Conservation (phyloP, 1,139 yeast species). For the Maudiozyma humilis region DNA sequence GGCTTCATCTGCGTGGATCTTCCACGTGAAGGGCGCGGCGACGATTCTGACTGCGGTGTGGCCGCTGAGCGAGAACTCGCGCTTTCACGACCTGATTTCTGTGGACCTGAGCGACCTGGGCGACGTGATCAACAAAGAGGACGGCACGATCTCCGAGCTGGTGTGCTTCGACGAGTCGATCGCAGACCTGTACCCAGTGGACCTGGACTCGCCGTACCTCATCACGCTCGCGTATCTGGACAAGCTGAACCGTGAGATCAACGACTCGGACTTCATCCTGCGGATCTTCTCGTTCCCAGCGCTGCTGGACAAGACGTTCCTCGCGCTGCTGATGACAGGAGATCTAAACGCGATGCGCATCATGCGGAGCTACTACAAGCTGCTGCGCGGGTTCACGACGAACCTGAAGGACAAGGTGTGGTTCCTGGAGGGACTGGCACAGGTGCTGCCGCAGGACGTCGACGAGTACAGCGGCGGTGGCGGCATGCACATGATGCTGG, state of each 20-base stretch:
- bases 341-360: conserved; percentile 83
- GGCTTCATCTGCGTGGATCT: conserved; percentile 94
- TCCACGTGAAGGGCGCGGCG: conserved; percentile 95
- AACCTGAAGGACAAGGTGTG: conserved; percentile 87
- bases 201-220: conserved; percentile 73
- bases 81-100: conserved; percentile 65
- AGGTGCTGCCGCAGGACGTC: conserved; percentile 76
- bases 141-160: conserved; percentile 45
- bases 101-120: conserved; percentile 74
- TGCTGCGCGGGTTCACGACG: conserved; percentile 70
- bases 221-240: conserved; percentile 81
- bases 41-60: conserved; percentile 93
- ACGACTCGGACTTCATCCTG: conserved; percentile 76
- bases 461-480: conserved; percentile 83
- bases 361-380: conserved; percentile 77
- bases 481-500: conserved; percentile 86
- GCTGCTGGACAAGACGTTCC: conserved; percentile 66
- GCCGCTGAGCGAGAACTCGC: conserved; percentile 75
- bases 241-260: conserved; percentile 71
- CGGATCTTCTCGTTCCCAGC: conserved; percentile 94
- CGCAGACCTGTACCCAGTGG: conserved; percentile 78
- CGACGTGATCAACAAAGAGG: conserved; percentile 51
- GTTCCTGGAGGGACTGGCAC: conserved; percentile 89
- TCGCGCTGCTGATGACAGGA: conserved; percentile 73
- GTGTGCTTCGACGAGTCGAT: conserved; percentile 83